These are phyloP conservation scores for Discostella stelligera DNA, from an alignment of 352 stramenopile genomes.

Conservation along the genomic window DNA sequence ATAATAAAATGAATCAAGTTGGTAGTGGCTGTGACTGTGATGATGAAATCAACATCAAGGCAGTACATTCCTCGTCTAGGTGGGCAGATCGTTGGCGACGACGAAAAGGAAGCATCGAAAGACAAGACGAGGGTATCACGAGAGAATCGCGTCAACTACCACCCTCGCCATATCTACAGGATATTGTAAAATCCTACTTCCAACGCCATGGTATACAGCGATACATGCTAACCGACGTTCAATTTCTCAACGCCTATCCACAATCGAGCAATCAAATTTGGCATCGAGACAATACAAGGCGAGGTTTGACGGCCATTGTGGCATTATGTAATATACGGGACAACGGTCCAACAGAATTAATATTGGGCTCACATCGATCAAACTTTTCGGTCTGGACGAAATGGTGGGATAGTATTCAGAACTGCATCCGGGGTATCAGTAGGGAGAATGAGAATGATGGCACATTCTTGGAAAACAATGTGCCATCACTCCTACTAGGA, in stretches of 20 bases:
- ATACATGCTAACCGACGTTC: slow-evolving; percentile 37
- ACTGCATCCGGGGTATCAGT: neutral
- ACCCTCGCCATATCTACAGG: slow-evolving; percentile 5
- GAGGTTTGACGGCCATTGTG: slow-evolving; percentile 37
- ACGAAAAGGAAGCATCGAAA: neutral
- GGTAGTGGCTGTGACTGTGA: neutral
- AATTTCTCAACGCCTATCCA: slow-evolving; percentile 42
- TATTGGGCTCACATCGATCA: slow-evolving; percentile 21
- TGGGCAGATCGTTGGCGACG: slow-evolving; percentile 2
- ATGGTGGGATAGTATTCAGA: slow-evolving; percentile 13
- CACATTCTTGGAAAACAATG: neutral
- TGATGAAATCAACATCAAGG: neutral
- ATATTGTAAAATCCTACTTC: slow-evolving; percentile 41
- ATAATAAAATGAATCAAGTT: slow-evolving; percentile 23
- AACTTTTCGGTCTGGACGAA: slow-evolving; percentile 22
- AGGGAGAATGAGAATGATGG: neutral
- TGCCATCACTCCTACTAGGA: slow-evolving; percentile 18
- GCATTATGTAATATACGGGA: slow-evolving; percentile 36
- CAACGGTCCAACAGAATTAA: slow-evolving; percentile 46
- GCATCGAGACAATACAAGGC: slow-evolving; percentile 37
- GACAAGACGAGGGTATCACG: neutral
- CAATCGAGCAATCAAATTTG: slow-evolving; percentile 42
- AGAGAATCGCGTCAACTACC: neutral
- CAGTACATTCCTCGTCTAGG: neutral
- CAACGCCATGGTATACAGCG: slow-evolving; percentile 26